Base-by-base conservation (phyloP, 176 grass and related monocot species). In the Dactylis glomerata region DNA sequence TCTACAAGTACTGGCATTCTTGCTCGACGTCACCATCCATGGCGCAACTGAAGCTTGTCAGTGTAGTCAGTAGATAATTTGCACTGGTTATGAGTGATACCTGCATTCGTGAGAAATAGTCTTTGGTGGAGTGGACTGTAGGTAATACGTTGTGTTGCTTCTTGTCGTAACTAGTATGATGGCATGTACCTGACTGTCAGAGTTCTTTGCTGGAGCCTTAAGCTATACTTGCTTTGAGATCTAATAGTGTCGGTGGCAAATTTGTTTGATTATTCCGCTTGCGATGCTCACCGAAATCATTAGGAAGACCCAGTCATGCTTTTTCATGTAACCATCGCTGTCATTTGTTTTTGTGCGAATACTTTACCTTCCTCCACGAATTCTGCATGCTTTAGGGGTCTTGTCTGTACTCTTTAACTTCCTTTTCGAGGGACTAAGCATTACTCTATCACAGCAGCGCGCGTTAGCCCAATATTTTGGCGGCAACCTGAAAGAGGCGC, bases 341-440 rank as follows among this genome's bases (percentile, higher is more conserved):
- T 77, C 74, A 56, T 24, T 17, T 78, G 54, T 59, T 63, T 45
- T 9, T 20, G 23, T 73, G 68, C 40, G 73, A 47, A 30, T 77
- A 64, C 17, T 86, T 83, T 49, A 55, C 54, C 27, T 3, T 13
- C 69, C 57, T 79, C 74, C 84, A 65, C 32, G 27, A 73, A 74
- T 90, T 83, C 38, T 90, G 88, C 80, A 41, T 87, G 80, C 65
- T 87, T 90, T 87, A 74, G 37, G 37, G 80, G 65, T 26, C 8
- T 66, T 86, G 74, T 83, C 66, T 83, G 22, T 79, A 65, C 64
- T 64, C 30, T 55, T 79, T 71, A 34, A 28, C 46, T 66, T 74
- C 37, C 37, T 79, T 66, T 86, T 85, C 54, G 56, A 57, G 44
- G 15, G 54, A 38, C 3, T 73, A 44, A 26, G 42, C 38, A 73